Evolutionary conservation across 805 yeast genomes (phyloP), one percentile per base, ranked within the genome.

Genomic region (Zygotorulaspora florentina): DNA sequence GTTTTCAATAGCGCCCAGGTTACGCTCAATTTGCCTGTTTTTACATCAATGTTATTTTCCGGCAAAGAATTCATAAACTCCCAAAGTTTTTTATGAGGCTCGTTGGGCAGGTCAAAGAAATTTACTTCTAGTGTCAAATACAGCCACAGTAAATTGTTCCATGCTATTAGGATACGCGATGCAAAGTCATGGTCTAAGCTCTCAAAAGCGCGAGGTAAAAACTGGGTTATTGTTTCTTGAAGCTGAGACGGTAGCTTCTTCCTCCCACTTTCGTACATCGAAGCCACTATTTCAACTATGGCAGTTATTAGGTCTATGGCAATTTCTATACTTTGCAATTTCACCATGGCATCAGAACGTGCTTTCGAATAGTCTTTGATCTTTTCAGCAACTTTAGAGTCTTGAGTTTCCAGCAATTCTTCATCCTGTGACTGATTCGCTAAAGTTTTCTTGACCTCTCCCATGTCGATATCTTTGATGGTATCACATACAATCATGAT

Each of bases 271-370:
- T 58, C 63, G 45, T 46, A 48, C 12, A 55, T 40, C 25, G 65
- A 53, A 8, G 78, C 77, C 8, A 73, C 55, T 25, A 70, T 65
- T 62, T 89, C 96, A 54, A 85, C 75, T 6, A 82, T 70, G 1
- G 90, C 85, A 1, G 96, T 80, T 18, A 87, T 70, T 27, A 91
- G 63, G 62, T 91, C 98, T 17, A 90, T 66, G 0, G 85, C 72
- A 0, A 83, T 73, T 55, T 87, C 95, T 17, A 85, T 68, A 3
- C 85, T 73, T 52, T 83, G 83, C 40, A 85, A 65, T 40, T 76
- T 74, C 36, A 74, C 66, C 51, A 76, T 74, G 2, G 85, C 79
- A 11, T 58, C 59, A 7, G 65, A 58, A 45, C 76, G 72, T 36
- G 67, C 70, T 23, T 69, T 70, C 2, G 74, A 62, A 35, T 66